phyloP scores from a whole-genome alignment of 1,139 yeast genomes.

The Yamadazyma spencermartinsiae region DNA sequence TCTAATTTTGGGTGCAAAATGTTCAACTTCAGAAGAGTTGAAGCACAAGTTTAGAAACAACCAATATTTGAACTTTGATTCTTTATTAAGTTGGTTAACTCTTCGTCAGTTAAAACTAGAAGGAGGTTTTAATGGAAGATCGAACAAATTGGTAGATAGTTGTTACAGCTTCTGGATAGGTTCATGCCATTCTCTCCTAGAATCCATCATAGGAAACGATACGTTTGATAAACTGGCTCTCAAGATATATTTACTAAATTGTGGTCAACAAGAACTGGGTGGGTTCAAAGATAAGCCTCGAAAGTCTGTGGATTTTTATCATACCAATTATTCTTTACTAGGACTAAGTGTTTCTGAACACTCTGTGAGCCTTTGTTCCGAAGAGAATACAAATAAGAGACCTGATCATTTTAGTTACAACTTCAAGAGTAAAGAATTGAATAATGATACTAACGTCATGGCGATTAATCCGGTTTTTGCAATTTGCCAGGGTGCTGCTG shows the following conservation, averaged over 20 bases:
- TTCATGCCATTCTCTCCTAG: slow-evolving; percentile 66
- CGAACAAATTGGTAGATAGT: slow-evolving; percentile 93
- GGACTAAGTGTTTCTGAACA: slow-evolving; percentile 77
- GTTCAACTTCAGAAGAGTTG: slow-evolving; percentile 17
- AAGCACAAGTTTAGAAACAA: slow-evolving; percentile 16
- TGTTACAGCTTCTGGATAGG: slow-evolving; percentile 98
- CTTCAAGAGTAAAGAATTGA: slow-evolving; percentile 21
- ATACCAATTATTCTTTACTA: slow-evolving; percentile 78
- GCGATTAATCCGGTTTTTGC: slow-evolving; percentile 68
- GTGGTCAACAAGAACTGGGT: slow-evolving; percentile 70
- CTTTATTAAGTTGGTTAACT: slow-evolving; percentile 63
- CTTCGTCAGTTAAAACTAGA: slow-evolving; percentile 69
- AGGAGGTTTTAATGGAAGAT: slow-evolving; percentile 87
- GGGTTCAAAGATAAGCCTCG: slow-evolving; percentile 93
- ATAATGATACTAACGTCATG: slow-evolving; percentile 25
- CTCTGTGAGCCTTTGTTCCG: slow-evolving; percentile 23
- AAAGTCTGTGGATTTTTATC: slow-evolving; percentile 78
- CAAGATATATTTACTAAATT: slow-evolving; percentile 64
- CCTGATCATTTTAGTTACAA: slow-evolving; percentile 27
- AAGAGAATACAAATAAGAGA: slow-evolving; percentile 11
- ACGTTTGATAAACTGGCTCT: slow-evolving; percentile 58
- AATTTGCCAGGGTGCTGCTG: slow-evolving; percentile 41
- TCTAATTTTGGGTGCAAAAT: slow-evolving; percentile 33
- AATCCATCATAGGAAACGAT: slow-evolving; percentile 38
- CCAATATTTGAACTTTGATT: slow-evolving; percentile 29